Conservation (phyloP, 2,329 filamentous ascomycete species). For the Arthroderma sp. region DNA sequence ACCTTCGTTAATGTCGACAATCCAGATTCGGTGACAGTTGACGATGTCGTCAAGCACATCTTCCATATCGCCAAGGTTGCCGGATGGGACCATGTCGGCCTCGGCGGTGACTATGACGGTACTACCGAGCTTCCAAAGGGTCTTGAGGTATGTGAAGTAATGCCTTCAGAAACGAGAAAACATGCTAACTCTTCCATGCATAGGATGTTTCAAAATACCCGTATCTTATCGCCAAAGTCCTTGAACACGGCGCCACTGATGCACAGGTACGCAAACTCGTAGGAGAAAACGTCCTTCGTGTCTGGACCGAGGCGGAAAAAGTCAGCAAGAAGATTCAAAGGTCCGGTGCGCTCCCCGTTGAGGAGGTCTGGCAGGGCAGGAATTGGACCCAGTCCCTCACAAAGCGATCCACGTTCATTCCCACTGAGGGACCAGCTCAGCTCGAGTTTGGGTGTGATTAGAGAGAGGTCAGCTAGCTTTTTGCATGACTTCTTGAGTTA, state of each 20-base stretch:
- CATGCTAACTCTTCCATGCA: constrained; percentile 2
- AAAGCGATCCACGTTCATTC: not conserved
- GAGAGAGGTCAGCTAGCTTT: not conserved
- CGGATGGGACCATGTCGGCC: constrained; percentile 27
- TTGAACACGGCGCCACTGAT: constrained; percentile 31
- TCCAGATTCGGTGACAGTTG: constrained; percentile 24
- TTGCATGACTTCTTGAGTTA: not conserved
- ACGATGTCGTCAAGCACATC: constrained; percentile 31
- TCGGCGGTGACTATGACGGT: constrained; percentile 27
- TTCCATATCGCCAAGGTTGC: constrained; percentile 22
- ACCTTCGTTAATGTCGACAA: constrained; percentile 21
- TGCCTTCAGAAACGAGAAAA: not conserved
- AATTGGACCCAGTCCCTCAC: constrained; percentile 7
- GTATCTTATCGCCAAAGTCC: constrained; percentile 15
- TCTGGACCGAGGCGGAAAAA: constrained; percentile 16
- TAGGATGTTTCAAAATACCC: constrained; percentile 21
- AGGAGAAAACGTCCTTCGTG: constrained; percentile 29
- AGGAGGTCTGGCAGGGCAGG: constrained; percentile 13
- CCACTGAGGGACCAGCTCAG: not conserved
- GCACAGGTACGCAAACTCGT: constrained; percentile 28
- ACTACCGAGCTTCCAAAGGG: constrained; percentile 17
- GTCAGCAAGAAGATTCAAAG: constrained; percentile 12
- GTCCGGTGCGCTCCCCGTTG: constrained; percentile 15
- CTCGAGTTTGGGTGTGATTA: not conserved
- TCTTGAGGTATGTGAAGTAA: constrained; percentile 16